Evolutionary conservation across 148 eudicot species (phyloP), one percentile per base, ranked within the genome.

Genomic region (Camellia lanceoleosa): DNA sequence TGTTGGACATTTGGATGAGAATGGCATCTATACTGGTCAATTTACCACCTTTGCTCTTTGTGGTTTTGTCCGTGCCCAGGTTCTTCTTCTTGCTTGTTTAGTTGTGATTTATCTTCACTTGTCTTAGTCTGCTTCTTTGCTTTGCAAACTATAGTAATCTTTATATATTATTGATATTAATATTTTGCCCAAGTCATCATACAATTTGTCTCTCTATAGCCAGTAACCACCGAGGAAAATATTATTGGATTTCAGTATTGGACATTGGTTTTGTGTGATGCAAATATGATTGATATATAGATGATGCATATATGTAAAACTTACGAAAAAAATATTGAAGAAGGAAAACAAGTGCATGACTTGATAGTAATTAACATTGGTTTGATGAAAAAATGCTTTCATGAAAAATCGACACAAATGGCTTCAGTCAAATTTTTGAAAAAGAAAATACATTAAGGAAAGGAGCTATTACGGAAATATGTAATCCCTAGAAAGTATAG

Each of bases 1-100:
- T 64, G 38, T 78, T 81, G 87, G 89, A 30, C 89, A 86, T 71
- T 72, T 87, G 87, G 87, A 86, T 75, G 88, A 75, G 76, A 84
- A 80, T 65, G 88, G 85, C 13, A 61, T 83, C 69, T 85, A 83
- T 71, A 82, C 78, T 52, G 80, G 85, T 49, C 73, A 75, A 55
- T 79, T 59, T 75, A 43, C 87, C 65, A 76, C 88, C 46, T 78
- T 78, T 79, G 88, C 85, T 11, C 88, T 88, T 23, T 84, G 80
- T 66, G 87, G 84, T 65, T 86, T 82, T 71, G 71, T 86, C 62
- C 71, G 87, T 0, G 85, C 88, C 19, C 85, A 82, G 88, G 90
- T 88, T 60, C 59, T 5, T 75, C 18, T 41, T 42, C 56, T 47
- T 18, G 61, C 46, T 62, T 59, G 56, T 41, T 80, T 51, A 51